Conservation (phyloP, 306 rosid species). For the Lathyrus sativus region DNA sequence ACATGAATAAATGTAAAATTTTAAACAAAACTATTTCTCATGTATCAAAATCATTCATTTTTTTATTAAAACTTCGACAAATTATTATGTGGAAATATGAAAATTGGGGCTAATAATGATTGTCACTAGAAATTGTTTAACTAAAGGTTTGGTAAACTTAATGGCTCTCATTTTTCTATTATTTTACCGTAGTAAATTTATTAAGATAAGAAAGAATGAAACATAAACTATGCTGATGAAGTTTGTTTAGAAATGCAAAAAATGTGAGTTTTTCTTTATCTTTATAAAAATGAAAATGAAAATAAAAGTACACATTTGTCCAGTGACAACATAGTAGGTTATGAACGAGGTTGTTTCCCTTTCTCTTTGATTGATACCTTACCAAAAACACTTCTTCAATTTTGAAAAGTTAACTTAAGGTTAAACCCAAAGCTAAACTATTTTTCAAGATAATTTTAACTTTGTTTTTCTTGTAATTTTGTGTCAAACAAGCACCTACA, state of each 20-base stretch:
- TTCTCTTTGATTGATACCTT: neutral
- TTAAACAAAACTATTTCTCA: no score
- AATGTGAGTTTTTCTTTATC: neutral
- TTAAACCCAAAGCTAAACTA: constrained; percentile 1
- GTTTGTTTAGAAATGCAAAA: constrained; percentile 39
- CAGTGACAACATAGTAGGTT: neutral
- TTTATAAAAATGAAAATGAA: neutral
- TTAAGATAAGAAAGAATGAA: neutral
- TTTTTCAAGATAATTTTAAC: neutral
- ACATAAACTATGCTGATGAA: constrained; percentile 9
- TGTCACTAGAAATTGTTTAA: no score
- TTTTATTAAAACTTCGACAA: no score
- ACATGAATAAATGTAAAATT: no score
- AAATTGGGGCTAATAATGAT: no score
- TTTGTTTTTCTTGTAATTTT: neutral
- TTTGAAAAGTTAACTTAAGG: neutral
- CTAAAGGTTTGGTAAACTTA: neutral
- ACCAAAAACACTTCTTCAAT: neutral
- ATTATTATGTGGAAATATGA: no score
- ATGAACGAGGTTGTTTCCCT: neutral
- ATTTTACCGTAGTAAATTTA: neutral
- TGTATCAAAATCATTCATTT: no score
- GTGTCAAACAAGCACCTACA: constrained; percentile 9
- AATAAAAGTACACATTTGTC: neutral
- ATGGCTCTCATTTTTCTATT: neutral